phyloP scores from a whole-genome alignment of 768 basidiomycete species.

The Trichaptum fuscoviolaceum region DNA sequence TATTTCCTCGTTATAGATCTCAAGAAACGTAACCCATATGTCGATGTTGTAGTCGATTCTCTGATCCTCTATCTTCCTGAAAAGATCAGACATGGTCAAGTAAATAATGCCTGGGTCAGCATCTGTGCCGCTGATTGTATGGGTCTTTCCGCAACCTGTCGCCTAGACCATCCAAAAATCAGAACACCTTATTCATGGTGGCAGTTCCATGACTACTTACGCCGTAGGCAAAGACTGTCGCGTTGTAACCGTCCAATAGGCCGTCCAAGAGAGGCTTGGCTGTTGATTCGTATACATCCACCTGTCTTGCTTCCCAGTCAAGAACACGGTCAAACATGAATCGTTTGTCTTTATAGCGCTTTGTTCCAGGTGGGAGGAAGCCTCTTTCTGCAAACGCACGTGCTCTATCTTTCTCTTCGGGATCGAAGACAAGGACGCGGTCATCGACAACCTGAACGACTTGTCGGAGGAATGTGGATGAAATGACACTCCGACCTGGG shows the following conservation, averaged over 20 bases:
- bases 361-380: slow-evolving; percentile 80
- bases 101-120: slow-evolving; percentile 91
- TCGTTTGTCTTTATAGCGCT: slow-evolving; percentile 92
- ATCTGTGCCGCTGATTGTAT: slow-evolving; percentile 94
- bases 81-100: slow-evolving; percentile 95
- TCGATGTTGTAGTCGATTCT: slow-evolving; percentile 81
- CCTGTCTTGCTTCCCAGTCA: slow-evolving; percentile 72
- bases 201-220: slow-evolving; percentile 42
- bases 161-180: slow-evolving; percentile 48
- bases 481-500: slow-evolving; percentile 42
- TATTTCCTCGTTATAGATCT: slow-evolving; percentile 99
- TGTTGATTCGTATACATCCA: slow-evolving; percentile 83
- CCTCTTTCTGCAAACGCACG: slow-evolving; percentile 80
- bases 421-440: slow-evolving; percentile 93
- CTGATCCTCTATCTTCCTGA: slow-evolving; percentile 85
- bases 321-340: slow-evolving; percentile 98
- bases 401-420: slow-evolving; percentile 81
- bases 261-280: slow-evolving; percentile 80
- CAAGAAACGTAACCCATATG: slow-evolving; percentile 91
- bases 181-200: neutral
- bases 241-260: slow-evolving; percentile 90
- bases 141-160: slow-evolving; percentile 99
- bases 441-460: slow-evolving; percentile 90
- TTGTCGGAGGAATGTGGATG: slow-evolving; percentile 56
- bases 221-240: slow-evolving; percentile 98